Percentiles rank a stretch among this genome's conserved stretches.
Evolutionary conservation across 2,329 filamentous ascomycete species (phyloP).

Genomic region (Trichoderma arundinaceum): DNA sequence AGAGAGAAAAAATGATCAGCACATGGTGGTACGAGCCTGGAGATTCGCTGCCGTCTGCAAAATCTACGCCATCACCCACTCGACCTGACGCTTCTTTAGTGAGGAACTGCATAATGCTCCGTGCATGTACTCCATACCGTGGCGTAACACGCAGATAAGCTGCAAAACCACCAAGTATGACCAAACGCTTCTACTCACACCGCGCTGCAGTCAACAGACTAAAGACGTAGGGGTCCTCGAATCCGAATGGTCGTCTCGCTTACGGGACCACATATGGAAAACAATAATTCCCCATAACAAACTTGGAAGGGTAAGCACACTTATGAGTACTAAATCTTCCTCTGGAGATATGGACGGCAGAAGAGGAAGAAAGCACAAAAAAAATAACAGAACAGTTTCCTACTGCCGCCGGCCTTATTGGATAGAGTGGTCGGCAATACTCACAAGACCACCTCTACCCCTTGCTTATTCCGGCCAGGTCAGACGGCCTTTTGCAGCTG

Average conservation of each 20-base stretch:
- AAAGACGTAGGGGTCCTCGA: not conserved
- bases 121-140: not conserved
- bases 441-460: constrained; percentile 24
- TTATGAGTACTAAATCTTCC: too few species aligned
- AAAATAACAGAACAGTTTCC: not conserved
- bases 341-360: too few species aligned
- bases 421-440: constrained; percentile 9
- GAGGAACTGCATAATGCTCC: constrained; percentile 6
- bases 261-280: constrained; percentile 11
- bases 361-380: too few species aligned
- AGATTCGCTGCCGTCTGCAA: not conserved
- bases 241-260: constrained; percentile 20
- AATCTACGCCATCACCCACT: not conserved
- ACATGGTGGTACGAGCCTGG: constrained; percentile 5
- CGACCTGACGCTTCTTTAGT: not conserved
- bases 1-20: not conserved
- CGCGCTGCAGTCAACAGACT: not conserved
- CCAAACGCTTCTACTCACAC: not conserved
- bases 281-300: not conserved
- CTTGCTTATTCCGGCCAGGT: constrained; percentile 31
- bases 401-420: constrained; percentile 12
- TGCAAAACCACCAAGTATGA: not conserved
- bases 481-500: constrained; percentile 35
- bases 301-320: too few species aligned
- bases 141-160: constrained; percentile 9